Base-by-base conservation (phyloP, 305 asterid species). In the Stenogyne calaminthoides region DNA sequence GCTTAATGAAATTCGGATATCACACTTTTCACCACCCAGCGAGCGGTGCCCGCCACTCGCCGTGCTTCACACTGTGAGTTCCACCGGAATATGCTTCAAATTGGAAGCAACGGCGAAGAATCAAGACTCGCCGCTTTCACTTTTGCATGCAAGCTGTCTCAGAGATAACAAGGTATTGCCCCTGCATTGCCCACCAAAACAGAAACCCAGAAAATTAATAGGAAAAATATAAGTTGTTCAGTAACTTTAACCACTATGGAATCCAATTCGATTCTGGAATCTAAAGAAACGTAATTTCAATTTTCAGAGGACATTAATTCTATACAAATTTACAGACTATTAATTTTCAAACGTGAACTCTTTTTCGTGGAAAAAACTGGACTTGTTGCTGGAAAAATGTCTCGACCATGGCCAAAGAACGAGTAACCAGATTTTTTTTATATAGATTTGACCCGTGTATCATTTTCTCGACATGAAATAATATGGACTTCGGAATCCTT, bases 31-130 rank as follows among this genome's bases (percentile, higher is more conserved):
- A 8, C 84, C 83, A 59, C 83, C 99, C 47, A 95, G 99, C 57
- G 99, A 91, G 86, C 80, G 99, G 80, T 92, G 99, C 77, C 91
- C 97, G 55, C 99, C 99, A 36, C 86, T 95, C 42, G 96, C 99
- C 6, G 98, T 95, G 81, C 89, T 95, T 58, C 96, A 84, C 71
- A 92, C 97, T 0, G 64, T 89, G 42, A 85, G 85, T 67, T 73
- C 93, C 67, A 68, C 84, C 71, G 90, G 90, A 70, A 57, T 84
- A 60, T 84, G 91, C 94, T 90, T 87, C 94, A 90, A 87, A 81
- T 18, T 95, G 96, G 96, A 95, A 84, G 82, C 90, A 70, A 58
- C 88, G 40, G 77, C 62, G 27, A 83, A 72, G 82, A 75, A 72
- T 68, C 89, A 73, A 75, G 87, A 90, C 27, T 88, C 97, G 75